A percentile compares a stretch with the other conserved stretches of the same genome.
Evolutionary conservation across 2,329 filamentous ascomycete species (phyloP).

Genomic region (Claviceps spartinae): DNA sequence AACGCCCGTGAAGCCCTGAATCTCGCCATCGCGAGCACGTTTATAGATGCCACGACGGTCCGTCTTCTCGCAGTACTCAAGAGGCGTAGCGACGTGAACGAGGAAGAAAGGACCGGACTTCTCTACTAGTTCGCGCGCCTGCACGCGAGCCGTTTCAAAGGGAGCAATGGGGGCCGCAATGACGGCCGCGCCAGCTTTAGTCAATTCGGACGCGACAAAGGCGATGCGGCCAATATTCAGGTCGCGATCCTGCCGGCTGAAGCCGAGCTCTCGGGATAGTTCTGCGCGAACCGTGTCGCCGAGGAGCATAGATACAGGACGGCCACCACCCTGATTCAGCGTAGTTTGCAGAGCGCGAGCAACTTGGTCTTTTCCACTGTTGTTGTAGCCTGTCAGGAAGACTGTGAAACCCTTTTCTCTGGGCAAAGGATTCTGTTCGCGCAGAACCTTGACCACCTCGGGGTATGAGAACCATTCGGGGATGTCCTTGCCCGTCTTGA

Average conservation of each 20-base stretch:
- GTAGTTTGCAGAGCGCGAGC: slow-evolving; percentile 92
- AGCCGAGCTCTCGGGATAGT: slow-evolving; percentile 88
- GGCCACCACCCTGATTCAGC: slow-evolving; percentile 93
- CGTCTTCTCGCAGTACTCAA: slow-evolving; percentile 89
- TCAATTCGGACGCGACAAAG: slow-evolving; percentile 91
- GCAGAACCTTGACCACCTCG: slow-evolving; percentile 90
- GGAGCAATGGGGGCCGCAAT: slow-evolving; percentile 95
- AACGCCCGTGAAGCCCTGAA: slow-evolving; percentile 96
- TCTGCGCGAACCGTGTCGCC: slow-evolving; percentile 92
- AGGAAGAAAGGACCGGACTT: slow-evolving; percentile 89
- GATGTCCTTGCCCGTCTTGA: slow-evolving; percentile 85
- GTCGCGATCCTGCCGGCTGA: slow-evolving; percentile 83
- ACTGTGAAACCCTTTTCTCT: slow-evolving; percentile 92
- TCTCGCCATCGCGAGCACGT: slow-evolving; percentile 72
- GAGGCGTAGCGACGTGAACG: slow-evolving; percentile 82
- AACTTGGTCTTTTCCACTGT: slow-evolving; percentile 93
- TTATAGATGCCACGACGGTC: slow-evolving; percentile 86
- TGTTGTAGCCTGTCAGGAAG: slow-evolving; percentile 94
- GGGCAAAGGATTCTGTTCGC: slow-evolving; percentile 89
- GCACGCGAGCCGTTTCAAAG: slow-evolving; percentile 63
- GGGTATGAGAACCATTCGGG: slow-evolving; percentile 99
- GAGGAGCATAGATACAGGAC: slow-evolving; percentile 83
- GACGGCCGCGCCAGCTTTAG: slow-evolving; percentile 81
- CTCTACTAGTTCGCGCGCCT: slow-evolving; percentile 74
- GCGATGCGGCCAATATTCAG: slow-evolving; percentile 92